Evolutionary conservation across 2,329 filamentous ascomycete species (phyloP), one percentile per base, ranked within the genome.

Genomic region (Diaporthe helianthi): DNA sequence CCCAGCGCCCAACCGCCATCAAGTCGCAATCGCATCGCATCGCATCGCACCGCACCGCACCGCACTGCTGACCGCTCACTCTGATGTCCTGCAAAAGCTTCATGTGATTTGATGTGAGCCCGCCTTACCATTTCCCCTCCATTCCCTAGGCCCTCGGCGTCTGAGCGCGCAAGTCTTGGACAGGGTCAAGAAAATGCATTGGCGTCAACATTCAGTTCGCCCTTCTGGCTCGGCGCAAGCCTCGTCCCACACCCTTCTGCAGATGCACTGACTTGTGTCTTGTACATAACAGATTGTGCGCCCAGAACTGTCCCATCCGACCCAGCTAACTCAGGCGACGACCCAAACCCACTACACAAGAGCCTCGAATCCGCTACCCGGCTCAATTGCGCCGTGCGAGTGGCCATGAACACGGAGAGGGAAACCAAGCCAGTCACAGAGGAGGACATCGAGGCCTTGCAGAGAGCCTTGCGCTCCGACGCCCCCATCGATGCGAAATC

Each of bases 401-500:
- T 58, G 31, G 51, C 72, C 76, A 84, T 88, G 86, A 83, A 38
- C 84, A 75, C 87, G 89, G 75, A 87, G 36, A 38, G 4, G 36
- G 36, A 38, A 15, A 38, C 17, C 36, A 38, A 38, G 2, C 36
- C 13, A 15, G 2, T 89, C 76, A 85, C 84, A 70, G 87, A 89
- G 74, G 81, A 86, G 77, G 86, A 88, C 82, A 86, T 88, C 78
- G 79, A 82, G 65, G 83, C 86, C 80, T 81, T 89, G 72, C 75
- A 83, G 72, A 79, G 81, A 54, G 80, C 88, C 71, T 79, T 89
- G 67, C 83, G 82, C 78, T 86, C 88, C 74, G 91, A 93, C 74
- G 85, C 87, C 46, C 85, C 89, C 60, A 83, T 93, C 74, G 92
- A 94, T 75, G 81, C 85, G 64, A 94, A 94, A 78, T 86, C 93